Conservation (phyloP, 1,284 basidiomycete genomes). For the Moniliophthora roreri region DNA sequence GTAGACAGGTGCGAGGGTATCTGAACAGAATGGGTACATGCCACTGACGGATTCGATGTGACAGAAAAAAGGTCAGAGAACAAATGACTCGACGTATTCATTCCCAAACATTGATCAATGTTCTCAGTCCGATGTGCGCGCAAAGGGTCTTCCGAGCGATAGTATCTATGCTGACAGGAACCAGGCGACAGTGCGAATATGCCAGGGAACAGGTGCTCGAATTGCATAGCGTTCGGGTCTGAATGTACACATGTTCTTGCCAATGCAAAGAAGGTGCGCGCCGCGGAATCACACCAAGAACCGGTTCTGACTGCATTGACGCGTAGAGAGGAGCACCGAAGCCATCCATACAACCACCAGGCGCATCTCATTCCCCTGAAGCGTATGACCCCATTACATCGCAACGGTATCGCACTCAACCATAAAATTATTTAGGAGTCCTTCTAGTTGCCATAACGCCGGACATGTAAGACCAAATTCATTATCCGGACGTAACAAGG, state of each 20-base stretch:
- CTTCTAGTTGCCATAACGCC: not conserved
- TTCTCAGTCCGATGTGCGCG: conserved; percentile 9
- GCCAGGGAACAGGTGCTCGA: conserved; percentile 10
- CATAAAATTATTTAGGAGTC: not conserved
- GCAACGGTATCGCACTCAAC: not conserved
- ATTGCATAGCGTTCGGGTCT: conserved; percentile 9
- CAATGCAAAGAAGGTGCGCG: conserved; percentile 10
- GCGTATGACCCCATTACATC: not conserved
- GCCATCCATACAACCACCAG: not conserved
- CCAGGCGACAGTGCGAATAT: conserved; percentile 14
- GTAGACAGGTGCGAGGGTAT: conserved; percentile 1
- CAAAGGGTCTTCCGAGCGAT: not conserved
- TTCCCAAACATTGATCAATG: too few relatives aligned
- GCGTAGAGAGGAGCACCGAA: not conserved
- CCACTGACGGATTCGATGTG: too few relatives aligned
- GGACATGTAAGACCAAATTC: not conserved
- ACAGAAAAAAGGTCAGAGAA: conserved; percentile 5
- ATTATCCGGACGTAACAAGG: too few relatives aligned
- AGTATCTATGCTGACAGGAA: not conserved
- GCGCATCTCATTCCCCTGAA: not conserved
- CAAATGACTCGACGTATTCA: not conserved
- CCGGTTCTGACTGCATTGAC: not conserved
- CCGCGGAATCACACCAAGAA: too few relatives aligned
- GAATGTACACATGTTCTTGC: conserved; percentile 15
- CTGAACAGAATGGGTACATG: too few relatives aligned